Evolutionary conservation across 208 protist species (phyloP).

Genomic region (Leishmania guyanensis): DNA sequence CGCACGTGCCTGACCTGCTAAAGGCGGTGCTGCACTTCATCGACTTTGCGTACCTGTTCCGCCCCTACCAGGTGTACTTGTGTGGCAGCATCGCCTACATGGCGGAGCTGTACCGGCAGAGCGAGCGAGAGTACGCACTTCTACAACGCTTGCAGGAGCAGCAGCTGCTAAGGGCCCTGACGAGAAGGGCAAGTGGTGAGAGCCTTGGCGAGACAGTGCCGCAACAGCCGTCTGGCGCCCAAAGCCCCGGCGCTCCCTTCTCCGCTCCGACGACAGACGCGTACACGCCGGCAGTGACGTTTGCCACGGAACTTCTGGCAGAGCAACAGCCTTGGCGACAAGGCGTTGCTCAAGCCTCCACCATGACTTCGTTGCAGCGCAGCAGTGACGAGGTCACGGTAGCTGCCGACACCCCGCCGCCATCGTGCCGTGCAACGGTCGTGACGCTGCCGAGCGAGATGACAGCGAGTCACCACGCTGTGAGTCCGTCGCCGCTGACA

Average conservation of each 20-base stretch:
- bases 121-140: constrained; percentile 24
- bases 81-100: constrained; percentile 27
- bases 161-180: background rate
- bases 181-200: background rate
- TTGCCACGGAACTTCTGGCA: constrained; percentile 21
- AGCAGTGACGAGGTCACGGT: background rate
- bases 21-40: constrained; percentile 59
- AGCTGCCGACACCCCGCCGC: background rate
- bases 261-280: background rate
- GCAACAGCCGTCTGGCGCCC: background rate
- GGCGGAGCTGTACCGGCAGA: constrained; percentile 63
- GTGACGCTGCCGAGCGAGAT: background rate
- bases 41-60: constrained; percentile 58
- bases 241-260: background rate
- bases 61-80: constrained; percentile 45
- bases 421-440: background rate
- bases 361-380: constrained; percentile 22
- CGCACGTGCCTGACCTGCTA: constrained; percentile 51
- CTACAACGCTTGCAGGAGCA: constrained; percentile 13
- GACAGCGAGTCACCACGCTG: no score
- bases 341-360: constrained; percentile 20
- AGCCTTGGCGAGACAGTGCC: background rate
- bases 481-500: background rate
- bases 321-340: constrained; percentile 26
- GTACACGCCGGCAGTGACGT: constrained; percentile 16